Evolutionary conservation across 176 grass and related monocot species (phyloP).

Genomic region (Oryza meyeriana): DNA sequence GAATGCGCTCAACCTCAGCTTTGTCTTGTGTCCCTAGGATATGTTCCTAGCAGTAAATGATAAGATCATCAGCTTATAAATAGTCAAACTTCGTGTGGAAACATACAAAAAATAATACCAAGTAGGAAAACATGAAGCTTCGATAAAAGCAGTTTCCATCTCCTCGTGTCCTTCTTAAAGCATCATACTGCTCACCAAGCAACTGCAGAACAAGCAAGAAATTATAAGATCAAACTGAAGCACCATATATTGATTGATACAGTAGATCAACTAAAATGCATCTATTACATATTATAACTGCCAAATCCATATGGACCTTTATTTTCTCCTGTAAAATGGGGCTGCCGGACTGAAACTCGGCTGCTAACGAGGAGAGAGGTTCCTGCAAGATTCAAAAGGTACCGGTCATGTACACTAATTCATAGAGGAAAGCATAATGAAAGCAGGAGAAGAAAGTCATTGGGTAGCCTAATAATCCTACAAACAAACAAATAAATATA

Average conservation of each 20-base stretch:
- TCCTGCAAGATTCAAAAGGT: conserved; percentile 59
- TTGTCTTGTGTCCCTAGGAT: conserved; percentile 89
- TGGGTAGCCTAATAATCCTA: background rate
- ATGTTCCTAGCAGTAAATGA: conserved; percentile 65
- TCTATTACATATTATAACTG: conserved; percentile 25
- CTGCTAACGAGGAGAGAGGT: conserved; percentile 85
- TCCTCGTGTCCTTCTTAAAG: conserved; percentile 89
- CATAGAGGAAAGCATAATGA: conserved; percentile 7
- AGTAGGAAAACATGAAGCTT: conserved; percentile 99
- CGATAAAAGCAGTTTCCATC: conserved; percentile 99
- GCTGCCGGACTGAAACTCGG: conserved; percentile 80
- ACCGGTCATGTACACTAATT: background rate
- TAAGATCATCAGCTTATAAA: conserved; percentile 14
- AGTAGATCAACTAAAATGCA: background rate
- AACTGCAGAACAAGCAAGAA: conserved; percentile 55
- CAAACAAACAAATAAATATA: background rate
- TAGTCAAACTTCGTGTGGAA: background rate
- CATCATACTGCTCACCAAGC: conserved; percentile 86
- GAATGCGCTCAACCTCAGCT: conserved; percentile 78
- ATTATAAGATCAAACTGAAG: conserved; percentile 39
- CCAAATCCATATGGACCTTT: conserved; percentile 56
- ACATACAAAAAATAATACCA: conserved; percentile 45
- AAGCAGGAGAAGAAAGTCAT: background rate
- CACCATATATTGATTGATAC: background rate
- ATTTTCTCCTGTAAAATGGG: conserved; percentile 93